Evolutionary conservation across 2,329 filamentous ascomycete species (phyloP), one percentile per base, ranked within the genome.

Genomic region (Ilyonectria mors-panacis): DNA sequence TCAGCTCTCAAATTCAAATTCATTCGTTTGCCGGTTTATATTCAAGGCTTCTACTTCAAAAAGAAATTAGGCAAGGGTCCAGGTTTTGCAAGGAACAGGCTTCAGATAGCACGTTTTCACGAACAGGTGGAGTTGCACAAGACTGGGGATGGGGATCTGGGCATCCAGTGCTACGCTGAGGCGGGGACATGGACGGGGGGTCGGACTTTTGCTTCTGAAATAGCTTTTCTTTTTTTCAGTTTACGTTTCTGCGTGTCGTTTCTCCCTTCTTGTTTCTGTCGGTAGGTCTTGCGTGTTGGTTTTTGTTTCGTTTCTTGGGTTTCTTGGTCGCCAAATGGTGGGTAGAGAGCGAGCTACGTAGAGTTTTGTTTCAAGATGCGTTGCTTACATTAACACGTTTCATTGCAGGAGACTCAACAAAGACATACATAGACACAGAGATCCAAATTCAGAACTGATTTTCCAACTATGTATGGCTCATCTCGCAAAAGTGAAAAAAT

Each of bases 151-250:
- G 2, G 33, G 44, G 19, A 58, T 47, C 33, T 39, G 30, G 30
- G 56, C 15, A 47, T 26, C 28, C 9, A 53, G 47, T 51, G 39
- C 39, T 57, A 19, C 23, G 30, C 23, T 44, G 42, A 35, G 42
- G 19, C 7, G 50, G 51, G 59, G 51, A 26, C 37, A 30, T 42
- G 48, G 51, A 33, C 21, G 19, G 35, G 44, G 13, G 37, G 60
- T 54, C 37, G 56, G 60, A 58, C 54, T 62, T 53, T 66, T 45
- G 58, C 69, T 59, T 59, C 42, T 47, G 23, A 48, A 57, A 54
- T 50, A 23, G 17, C 28, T 35, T 63, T 23, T 13, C 30, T n/a
- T n/a, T 55, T 23, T 42, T 35, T 21, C 59, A 44, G 48, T 42
- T 39, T 47, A 26, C 48, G 8, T 35, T 21, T 56, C 54, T 26